phyloP scores from a whole-genome alignment of 352 stramenopile genomes.

The Plasmopara halstedii region DNA sequence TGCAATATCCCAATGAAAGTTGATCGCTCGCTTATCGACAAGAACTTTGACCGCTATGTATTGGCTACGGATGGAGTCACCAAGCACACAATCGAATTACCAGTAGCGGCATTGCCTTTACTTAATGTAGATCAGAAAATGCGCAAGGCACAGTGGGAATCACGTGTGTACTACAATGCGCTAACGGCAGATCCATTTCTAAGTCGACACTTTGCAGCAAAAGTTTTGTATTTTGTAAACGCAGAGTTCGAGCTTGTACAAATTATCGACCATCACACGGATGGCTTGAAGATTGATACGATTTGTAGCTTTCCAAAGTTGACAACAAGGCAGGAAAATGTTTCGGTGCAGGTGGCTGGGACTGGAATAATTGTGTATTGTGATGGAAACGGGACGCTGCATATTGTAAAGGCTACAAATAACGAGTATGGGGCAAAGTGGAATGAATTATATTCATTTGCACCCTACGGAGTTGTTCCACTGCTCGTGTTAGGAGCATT shows the following conservation, averaged over 20 bases:
- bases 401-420: slow-evolving; percentile 36
- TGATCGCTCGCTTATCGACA: slow-evolving; percentile 56
- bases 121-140: slow-evolving; percentile 38
- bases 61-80: slow-evolving; percentile 30
- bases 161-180: slow-evolving; percentile 58
- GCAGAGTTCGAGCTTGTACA: slow-evolving; percentile 56
- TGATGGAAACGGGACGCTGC: slow-evolving; percentile 50
- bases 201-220: slow-evolving; percentile 21
- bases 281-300: slow-evolving; percentile 15
- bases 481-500: slow-evolving; percentile 40
- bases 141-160: slow-evolving; percentile 70
- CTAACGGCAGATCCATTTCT: slow-evolving; percentile 52
- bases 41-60: slow-evolving; percentile 74
- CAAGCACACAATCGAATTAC: slow-evolving; percentile 23
- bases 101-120: slow-evolving; percentile 27
- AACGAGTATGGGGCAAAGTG: slow-evolving; percentile 25
- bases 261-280: slow-evolving; percentile 24
- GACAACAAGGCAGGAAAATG: slow-evolving; percentile 46
- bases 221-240: slow-evolving; percentile 63
- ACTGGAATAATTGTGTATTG: slow-evolving; percentile 57
- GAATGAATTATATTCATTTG: slow-evolving; percentile 43
- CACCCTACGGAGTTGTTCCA: slow-evolving; percentile 27
- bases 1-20: slow-evolving; percentile 63
- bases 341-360: slow-evolving; percentile 46
- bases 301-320: slow-evolving; percentile 34